Percentiles rank a stretch among this genome's conserved stretches.
These are phyloP conservation scores for Musa acuminata DNA, from an alignment of 176 grass and related monocot species.

Conservation along the genomic window DNA sequence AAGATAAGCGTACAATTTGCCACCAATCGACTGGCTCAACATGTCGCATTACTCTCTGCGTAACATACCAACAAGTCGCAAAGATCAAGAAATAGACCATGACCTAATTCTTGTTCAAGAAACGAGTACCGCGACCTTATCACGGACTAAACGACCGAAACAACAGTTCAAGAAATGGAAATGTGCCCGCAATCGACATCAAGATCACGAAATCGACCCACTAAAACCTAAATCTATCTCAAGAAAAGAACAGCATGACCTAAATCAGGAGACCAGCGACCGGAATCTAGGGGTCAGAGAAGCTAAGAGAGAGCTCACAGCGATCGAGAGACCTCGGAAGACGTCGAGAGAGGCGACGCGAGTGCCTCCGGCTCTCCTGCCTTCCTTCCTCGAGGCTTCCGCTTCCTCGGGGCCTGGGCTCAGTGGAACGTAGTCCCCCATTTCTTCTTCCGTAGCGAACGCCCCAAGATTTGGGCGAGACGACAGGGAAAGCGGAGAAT, in stretches of 20 bases:
- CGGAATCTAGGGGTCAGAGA: background rate
- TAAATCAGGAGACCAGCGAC: background rate
- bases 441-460: background rate
- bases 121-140: too few relatives aligned
- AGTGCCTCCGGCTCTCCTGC: conserved; percentile 3
- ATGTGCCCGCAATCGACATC: too few relatives aligned
- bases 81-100: too few relatives aligned
- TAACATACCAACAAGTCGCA: too few relatives aligned
- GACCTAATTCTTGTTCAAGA: too few relatives aligned
- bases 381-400: conserved; percentile 3
- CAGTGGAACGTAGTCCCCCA: conserved; percentile 31
- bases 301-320: conserved; percentile 18
- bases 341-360: conserved; percentile 38
- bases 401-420: conserved; percentile 10
- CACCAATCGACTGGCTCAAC: too few relatives aligned
- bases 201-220: too few relatives aligned
- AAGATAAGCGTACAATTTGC: too few relatives aligned
- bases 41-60: too few relatives aligned
- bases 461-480: background rate
- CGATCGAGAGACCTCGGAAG: conserved; percentile 46
- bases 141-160: too few relatives aligned
- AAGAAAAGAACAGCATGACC: background rate
- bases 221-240: background rate
- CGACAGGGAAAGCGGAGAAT: background rate
- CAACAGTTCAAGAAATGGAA: too few relatives aligned